These are phyloP conservation scores for Hemerocallis citrina DNA, from an alignment of 106 monocot species.

Conservation along the genomic window DNA sequence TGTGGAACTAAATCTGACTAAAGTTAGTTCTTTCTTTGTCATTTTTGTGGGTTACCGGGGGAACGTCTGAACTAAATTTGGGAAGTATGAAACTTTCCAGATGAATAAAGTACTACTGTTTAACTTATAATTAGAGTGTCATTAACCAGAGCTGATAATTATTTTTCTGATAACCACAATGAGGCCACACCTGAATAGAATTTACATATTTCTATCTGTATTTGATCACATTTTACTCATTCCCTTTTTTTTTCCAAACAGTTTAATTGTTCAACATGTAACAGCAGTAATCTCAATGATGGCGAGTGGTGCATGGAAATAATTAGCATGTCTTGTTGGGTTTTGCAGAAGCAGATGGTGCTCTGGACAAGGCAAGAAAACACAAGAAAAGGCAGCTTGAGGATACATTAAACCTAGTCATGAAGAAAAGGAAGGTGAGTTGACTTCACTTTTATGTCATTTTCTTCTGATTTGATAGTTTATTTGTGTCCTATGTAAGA, in stretches of 20 bases:
- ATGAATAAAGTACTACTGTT: background rate
- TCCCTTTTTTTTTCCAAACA: background rate
- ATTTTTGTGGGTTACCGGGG: background rate
- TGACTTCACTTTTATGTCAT: background rate
- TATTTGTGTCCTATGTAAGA: too few relatives aligned
- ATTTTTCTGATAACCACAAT: background rate
- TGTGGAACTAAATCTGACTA: conserved; percentile 10
- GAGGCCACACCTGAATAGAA: background rate
- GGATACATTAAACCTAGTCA: conserved; percentile 81
- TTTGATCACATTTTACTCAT: background rate
- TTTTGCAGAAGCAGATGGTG: conserved; percentile 93
- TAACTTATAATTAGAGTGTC: background rate
- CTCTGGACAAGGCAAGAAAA: conserved; percentile 96
- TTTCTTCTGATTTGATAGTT: background rate
- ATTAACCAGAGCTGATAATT: background rate
- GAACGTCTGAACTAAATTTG: background rate
- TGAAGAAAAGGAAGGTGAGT: conserved; percentile 91
- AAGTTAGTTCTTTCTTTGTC: conserved; percentile 8
- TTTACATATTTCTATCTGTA: background rate
- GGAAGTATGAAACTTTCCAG: background rate
- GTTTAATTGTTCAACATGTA: background rate
- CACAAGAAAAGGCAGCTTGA: conserved; percentile 99
- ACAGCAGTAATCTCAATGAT: background rate
- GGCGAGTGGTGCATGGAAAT: background rate
- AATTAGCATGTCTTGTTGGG: conserved; percentile 8